Base-by-base conservation (phyloP, 768 basidiomycete genomes). In the Lactifluus subvellereus region DNA sequence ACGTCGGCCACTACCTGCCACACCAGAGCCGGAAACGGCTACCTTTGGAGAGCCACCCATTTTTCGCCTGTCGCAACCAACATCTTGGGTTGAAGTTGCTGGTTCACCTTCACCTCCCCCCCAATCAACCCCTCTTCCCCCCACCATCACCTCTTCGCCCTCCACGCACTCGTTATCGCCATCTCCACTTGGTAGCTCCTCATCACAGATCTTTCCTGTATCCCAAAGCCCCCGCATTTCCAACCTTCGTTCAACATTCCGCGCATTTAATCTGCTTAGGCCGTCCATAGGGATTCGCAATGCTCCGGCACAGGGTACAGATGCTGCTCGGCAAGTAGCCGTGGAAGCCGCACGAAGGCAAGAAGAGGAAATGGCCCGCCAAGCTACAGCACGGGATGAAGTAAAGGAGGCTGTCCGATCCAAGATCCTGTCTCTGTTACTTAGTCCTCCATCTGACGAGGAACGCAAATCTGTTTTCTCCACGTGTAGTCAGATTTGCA, bases 401-500 rank as follows among this genome's bases (percentile, higher is more conserved):
- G 58, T 48, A n/a, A 64, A 42, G 53, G 53, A 55, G 11, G 27
- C 32, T 7, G 27, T 60, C 35, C 51, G 37, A 27, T 45, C 61
- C 1, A 52, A 35, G 47, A 38, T 69, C 33, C 50, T 54, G 42
- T 22, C 66, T 45, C 73, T 85, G 22, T 79, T 84, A 6, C 73
- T 53, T n/a, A 6, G 40, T 9, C 74, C 76, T 42, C 72, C 76
- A 43, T 58, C 68, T 27, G 68, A 72, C 20, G 61, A 63, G n/a
- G 60, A 58, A n/a, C 43, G 74, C 76, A 0, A 66, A 71, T 7
- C 61, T 70, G 79, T 87, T 38, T 77, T 90, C 8, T 78, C 80
- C 48, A 83, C 81, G 65, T 90, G 88, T 68, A 77, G 79, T 4
- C 82, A 83, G 22, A 84, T 84, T 0, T 89, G 88, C 67, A 66